phyloP scores from a whole-genome alignment of 139 green algal genomes.

The Coelastrella sp. region DNA sequence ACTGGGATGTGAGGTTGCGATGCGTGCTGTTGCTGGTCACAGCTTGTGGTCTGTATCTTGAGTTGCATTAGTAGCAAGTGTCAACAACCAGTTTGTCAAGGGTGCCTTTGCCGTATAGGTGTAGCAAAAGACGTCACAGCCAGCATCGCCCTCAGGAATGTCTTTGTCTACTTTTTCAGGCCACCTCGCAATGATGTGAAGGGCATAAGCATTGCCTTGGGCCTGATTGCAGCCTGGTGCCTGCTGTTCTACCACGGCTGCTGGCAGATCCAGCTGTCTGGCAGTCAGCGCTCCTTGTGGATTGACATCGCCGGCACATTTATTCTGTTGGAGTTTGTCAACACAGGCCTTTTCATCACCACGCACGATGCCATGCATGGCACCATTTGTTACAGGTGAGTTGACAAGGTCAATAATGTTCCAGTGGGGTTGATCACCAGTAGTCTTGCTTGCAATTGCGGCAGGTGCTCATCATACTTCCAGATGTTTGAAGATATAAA shows the following conservation, averaged over 20 bases:
- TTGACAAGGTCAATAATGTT: background rate
- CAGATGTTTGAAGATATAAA: background rate
- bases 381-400: constrained; percentile 50
- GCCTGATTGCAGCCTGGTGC: constrained; percentile 52
- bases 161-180: constrained; percentile 20
- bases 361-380: constrained; percentile 70
- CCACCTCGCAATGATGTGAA: constrained; percentile 48
- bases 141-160: too few relatives aligned
- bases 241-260: constrained; percentile 54
- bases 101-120: too few relatives aligned
- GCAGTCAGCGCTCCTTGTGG: constrained; percentile 1
- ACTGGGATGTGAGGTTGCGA: background rate
- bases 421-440: background rate
- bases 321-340: constrained; percentile 58
- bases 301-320: constrained; percentile 50
- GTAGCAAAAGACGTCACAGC: too few relatives aligned
- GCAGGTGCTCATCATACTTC: background rate
- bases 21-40: background rate
- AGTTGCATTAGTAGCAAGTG: background rate
- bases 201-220: constrained; percentile 47
- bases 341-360: constrained; percentile 67
- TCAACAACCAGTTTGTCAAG: background rate
- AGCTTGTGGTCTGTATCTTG: background rate
- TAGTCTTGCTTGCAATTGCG: background rate
- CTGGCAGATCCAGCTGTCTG: constrained; percentile 45